Conservation (phyloP, 108 stramenopile genomes). For the Skeletonema tropicum region DNA sequence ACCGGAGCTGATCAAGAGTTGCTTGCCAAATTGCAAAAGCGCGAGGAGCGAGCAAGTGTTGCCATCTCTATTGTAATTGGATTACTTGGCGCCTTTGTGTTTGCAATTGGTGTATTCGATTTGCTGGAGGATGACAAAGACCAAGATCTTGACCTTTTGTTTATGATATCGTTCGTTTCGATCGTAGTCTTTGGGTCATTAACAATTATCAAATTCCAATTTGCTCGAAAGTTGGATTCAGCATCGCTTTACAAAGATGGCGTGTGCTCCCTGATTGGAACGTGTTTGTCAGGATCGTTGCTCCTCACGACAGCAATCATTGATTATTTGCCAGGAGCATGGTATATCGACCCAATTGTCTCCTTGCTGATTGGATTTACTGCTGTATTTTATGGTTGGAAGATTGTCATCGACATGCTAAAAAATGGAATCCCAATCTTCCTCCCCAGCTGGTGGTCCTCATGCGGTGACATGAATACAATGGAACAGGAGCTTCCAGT, state of each 20-base stretch:
- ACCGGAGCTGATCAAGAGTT: constrained; percentile 45
- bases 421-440: constrained; percentile 37
- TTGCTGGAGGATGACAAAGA: constrained; percentile 42
- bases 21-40: constrained; percentile 54
- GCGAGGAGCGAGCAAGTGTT: constrained; percentile 73
- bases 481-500: background rate
- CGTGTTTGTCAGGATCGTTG: constrained; percentile 62
- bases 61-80: constrained; percentile 74
- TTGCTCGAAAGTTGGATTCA: constrained; percentile 55
- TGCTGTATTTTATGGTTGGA: constrained; percentile 58
- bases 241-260: constrained; percentile 76
- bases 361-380: constrained; percentile 65
- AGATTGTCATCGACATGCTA: constrained; percentile 41
- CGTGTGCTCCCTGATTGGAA: constrained; percentile 77
- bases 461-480: background rate
- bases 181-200: constrained; percentile 64
- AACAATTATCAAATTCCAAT: constrained; percentile 73
- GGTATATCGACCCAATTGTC: constrained; percentile 80
- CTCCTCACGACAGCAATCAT: constrained; percentile 71
- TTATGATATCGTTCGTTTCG: constrained; percentile 52
- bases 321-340: constrained; percentile 44
- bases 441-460: constrained; percentile 30
- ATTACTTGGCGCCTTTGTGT: constrained; percentile 62
- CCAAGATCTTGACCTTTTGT: constrained; percentile 36
- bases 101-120: constrained; percentile 55